phyloP scores from a whole-genome alignment of 208 protist species.

The Crithidia expoeki region DNA sequence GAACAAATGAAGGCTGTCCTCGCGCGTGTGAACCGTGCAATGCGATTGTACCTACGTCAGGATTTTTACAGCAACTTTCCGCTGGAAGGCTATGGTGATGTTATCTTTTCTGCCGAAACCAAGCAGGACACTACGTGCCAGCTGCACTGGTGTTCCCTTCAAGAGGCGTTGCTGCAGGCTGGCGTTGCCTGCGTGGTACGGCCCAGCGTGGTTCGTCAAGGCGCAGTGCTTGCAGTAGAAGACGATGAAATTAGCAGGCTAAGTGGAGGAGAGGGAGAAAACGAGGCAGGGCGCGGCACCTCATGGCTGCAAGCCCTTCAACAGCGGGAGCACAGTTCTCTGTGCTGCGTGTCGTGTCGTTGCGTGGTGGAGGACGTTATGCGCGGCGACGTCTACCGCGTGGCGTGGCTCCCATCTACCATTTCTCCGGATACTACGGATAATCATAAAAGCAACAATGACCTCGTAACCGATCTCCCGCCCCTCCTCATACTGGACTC shows the following conservation, averaged over 20 bases:
- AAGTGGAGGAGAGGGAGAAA: background rate
- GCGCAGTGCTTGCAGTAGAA: conserved; percentile 36
- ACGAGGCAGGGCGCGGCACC: background rate
- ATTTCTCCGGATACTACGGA: background rate
- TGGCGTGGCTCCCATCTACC: conserved; percentile 33
- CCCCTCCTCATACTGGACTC: conserved; percentile 48
- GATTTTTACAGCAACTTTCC: conserved; percentile 54
- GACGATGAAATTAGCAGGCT: background rate
- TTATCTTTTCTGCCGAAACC: conserved; percentile 41
- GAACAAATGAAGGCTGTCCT: conserved; percentile 15
- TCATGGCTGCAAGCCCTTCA: conserved; percentile 34
- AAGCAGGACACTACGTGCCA: background rate
- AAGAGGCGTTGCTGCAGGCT: conserved; percentile 44
- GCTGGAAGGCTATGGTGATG: conserved; percentile 51
- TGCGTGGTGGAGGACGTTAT: conserved; percentile 57
- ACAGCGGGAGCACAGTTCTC: conserved; percentile 13
- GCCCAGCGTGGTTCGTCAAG: conserved; percentile 31
- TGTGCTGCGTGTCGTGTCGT: conserved; percentile 21
- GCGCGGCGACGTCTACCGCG: conserved; percentile 58
- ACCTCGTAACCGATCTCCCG: conserved; percentile 6
- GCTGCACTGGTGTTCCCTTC: conserved; percentile 51
- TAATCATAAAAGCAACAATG: too few species aligned
- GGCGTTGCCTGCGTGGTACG: conserved; percentile 53
- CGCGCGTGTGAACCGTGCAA: conserved; percentile 23
- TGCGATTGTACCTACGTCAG: conserved; percentile 48